Percentiles rank a stretch among this genome's conserved stretches.
phyloP scores from a whole-genome alignment of 352 stramenopile species.

The Globisporangium alternatum region DNA sequence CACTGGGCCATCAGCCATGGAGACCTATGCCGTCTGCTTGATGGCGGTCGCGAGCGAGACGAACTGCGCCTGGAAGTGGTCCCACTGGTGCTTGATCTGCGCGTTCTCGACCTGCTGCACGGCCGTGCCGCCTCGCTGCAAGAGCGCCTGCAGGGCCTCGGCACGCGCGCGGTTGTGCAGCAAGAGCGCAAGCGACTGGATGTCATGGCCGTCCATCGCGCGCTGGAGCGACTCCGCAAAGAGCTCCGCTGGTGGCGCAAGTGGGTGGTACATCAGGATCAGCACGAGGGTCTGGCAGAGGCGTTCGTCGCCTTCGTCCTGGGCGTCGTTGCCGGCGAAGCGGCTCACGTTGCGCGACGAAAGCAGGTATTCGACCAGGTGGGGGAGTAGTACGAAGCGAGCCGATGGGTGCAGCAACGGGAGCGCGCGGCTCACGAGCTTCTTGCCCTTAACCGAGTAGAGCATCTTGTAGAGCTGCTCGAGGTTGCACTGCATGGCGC shows the following conservation, averaged over 20 bases:
- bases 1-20: not conserved
- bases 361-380: constrained; percentile 64
- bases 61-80: constrained; percentile 62
- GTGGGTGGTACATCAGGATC: constrained; percentile 76
- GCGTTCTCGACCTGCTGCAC: constrained; percentile 46
- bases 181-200: constrained; percentile 58
- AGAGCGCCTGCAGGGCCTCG: constrained; percentile 67
- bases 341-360: constrained; percentile 36
- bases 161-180: constrained; percentile 73
- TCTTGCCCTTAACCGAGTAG: constrained; percentile 62
- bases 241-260: constrained; percentile 57
- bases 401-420: constrained; percentile 77
- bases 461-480: constrained; percentile 59
- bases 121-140: constrained; percentile 61
- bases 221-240: constrained; percentile 63
- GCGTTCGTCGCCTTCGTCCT: constrained; percentile 45
- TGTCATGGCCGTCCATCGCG: constrained; percentile 50
- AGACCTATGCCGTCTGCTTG: constrained; percentile 52
- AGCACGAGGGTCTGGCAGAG: constrained; percentile 81
- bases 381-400: constrained; percentile 70
- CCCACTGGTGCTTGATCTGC: constrained; percentile 59
- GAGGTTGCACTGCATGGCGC: constrained; percentile 45
- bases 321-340: constrained; percentile 21
- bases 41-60: constrained; percentile 75
- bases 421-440: constrained; percentile 70